A percentile compares a stretch with the other conserved stretches of the same genome.
These are phyloP conservation scores for Salinomyces thailandicus DNA, from an alignment of 2,329 filamentous ascomycete species.

Conservation along the genomic window DNA sequence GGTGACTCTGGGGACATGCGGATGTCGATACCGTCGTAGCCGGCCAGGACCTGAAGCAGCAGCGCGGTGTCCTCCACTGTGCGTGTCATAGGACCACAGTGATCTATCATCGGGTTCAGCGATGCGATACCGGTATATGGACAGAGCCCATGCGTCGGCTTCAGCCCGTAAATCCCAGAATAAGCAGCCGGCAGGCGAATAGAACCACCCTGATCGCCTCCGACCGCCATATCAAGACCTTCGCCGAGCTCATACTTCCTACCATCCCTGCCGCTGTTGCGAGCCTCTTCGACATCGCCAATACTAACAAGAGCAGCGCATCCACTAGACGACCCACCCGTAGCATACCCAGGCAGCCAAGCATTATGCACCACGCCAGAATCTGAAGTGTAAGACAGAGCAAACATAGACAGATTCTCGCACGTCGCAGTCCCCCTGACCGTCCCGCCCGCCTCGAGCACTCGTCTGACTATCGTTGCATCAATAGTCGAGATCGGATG, in stretches of 20 bases:
- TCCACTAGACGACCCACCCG: conserved; percentile 28
- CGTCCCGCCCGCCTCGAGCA: conserved; percentile 33
- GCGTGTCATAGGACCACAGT: conserved; percentile 35
- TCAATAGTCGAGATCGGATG: conserved; percentile 31
- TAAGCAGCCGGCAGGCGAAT: conserved; percentile 17
- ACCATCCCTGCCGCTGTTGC: conserved; percentile 14
- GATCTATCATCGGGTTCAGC: conserved; percentile 35
- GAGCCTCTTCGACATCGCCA: conserved; percentile 20
- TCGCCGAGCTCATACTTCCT: conserved; percentile 18
- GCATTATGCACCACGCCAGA: conserved; percentile 37
- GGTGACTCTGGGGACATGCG: conserved; percentile 34
- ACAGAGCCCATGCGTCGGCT: conserved; percentile 33
- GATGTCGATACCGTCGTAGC: conserved; percentile 37
- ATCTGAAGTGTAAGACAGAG: conserved; percentile 34
- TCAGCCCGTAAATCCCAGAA: conserved; percentile 26
- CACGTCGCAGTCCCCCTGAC: conserved; percentile 38
- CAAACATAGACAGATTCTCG: conserved; percentile 38
- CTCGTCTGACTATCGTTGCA: conserved; percentile 35
- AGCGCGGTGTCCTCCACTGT: conserved; percentile 32
- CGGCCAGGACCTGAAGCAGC: conserved; percentile 33
- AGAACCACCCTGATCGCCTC: conserved; percentile 22
- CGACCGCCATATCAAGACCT: conserved; percentile 29
- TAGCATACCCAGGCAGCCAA: conserved; percentile 26
- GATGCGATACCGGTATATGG: conserved; percentile 36
- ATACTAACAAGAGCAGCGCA: conserved; percentile 26